Percentiles rank a stretch among this genome's conserved stretches.
These are phyloP conservation scores for Melocanna baccifera DNA, from an alignment of 176 grass and related monocot genomes.

Conservation along the genomic window DNA sequence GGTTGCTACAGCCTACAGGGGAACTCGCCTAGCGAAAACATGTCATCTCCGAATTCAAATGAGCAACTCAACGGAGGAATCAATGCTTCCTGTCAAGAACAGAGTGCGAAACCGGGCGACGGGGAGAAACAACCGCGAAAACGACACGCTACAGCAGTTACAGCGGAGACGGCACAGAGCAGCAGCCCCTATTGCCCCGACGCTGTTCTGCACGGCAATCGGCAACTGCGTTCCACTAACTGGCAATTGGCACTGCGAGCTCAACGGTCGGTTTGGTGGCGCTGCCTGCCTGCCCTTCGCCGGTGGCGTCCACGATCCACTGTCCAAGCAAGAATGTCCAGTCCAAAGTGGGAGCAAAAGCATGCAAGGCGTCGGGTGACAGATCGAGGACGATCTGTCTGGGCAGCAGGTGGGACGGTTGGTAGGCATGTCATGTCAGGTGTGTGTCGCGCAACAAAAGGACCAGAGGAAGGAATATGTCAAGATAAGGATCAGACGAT, in stretches of 20 bases:
- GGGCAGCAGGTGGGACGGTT: conserved; percentile 6
- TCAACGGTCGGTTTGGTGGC: conserved; percentile 3
- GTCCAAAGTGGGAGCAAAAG: conserved; percentile 2
- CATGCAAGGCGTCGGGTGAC: neutral
- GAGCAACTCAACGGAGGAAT: neutral
- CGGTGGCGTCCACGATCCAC: neutral
- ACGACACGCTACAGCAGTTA: neutral
- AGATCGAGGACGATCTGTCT: conserved; percentile 38
- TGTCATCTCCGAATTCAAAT: no score
- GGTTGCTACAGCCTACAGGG: neutral
- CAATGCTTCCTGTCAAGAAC: neutral
- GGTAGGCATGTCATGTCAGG: conserved; percentile 16
- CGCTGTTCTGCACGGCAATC: neutral
- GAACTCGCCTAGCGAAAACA: neutral
- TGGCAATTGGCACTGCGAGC: neutral
- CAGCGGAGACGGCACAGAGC: neutral
- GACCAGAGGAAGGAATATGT: neutral
- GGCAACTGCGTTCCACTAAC: neutral
- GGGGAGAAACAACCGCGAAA: neutral
- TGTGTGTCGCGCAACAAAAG: neutral
- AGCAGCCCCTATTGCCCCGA: neutral
- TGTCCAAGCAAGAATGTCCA: conserved; percentile 3
- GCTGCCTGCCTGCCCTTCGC: neutral
- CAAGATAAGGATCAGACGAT: neutral
- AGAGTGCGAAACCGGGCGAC: neutral